Conservation (phyloP, 192 early-diverging fungal genomes). For the Dispira simplex region DNA sequence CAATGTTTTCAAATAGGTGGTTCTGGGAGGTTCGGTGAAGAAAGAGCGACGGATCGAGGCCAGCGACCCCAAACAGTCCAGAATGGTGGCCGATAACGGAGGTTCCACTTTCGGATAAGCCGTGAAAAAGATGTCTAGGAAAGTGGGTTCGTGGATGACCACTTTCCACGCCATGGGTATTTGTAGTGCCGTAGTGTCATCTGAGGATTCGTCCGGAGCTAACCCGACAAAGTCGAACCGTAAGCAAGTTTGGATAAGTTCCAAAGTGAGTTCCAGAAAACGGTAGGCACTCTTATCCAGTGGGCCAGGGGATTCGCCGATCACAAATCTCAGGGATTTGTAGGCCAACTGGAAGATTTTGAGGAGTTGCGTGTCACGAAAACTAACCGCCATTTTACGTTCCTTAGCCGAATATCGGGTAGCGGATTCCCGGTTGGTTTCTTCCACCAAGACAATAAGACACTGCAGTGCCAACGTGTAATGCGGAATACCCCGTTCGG, state of each 20-base stretch:
- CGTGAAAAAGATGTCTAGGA: conserved; percentile 53
- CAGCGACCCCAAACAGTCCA: conserved; percentile 68
- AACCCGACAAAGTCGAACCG: conserved; percentile 73
- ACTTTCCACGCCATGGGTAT: conserved; percentile 68
- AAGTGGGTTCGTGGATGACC: conserved; percentile 50
- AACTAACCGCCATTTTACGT: conserved; percentile 44
- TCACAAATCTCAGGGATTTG: conserved; percentile 16
- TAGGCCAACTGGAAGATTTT: conserved; percentile 33
- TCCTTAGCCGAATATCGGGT: conserved; percentile 44
- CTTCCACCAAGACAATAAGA: conserved; percentile 46
- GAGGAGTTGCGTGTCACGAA: conserved; percentile 41
- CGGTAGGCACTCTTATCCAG: conserved; percentile 18
- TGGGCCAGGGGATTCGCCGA: conserved; percentile 16
- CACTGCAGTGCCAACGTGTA: conserved; percentile 49
- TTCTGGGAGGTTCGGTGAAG: conserved; percentile 60
- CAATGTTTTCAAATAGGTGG: conserved; percentile 47
- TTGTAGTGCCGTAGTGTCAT: conserved; percentile 54
- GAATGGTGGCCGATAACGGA: conserved; percentile 40
- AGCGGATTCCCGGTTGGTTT: conserved; percentile 51
- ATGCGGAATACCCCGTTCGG: conserved; percentile 18
- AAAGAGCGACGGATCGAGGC: conserved; percentile 73
- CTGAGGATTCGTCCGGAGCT: conserved; percentile 58
- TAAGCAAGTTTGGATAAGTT: conserved; percentile 49
- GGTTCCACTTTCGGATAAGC: conserved; percentile 41
- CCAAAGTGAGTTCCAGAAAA: conserved; percentile 33